Base-by-base conservation (phyloP, 2,329 filamentous ascomycete species). In the Fusarium keratoplasticum region DNA sequence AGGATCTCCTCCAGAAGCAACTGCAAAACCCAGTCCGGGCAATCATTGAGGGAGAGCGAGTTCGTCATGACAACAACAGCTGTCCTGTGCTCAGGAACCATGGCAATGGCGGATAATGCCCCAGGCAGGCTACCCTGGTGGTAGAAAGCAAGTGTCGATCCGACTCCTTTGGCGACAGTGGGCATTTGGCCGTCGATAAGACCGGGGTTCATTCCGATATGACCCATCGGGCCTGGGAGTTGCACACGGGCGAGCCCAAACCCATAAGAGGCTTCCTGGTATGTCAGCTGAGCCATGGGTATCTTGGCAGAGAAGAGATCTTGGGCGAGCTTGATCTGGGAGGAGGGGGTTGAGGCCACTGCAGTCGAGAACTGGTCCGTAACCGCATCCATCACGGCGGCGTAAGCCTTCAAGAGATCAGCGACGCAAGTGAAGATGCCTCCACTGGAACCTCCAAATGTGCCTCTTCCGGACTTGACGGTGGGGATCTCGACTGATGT, bases 91-190 rank as follows among this genome's bases (percentile, higher is more conserved):
- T 66, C 68, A 10, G 71, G 71, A 16, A 71, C 31, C 10, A 73
- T 60, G 5, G 54, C 31, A 16, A 67, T 59, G 22, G 63, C 38
- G 7, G 65, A 55, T 6, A 59, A 18, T 7, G 50, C 55, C 9
- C 70, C 67, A 9, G 60, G 35, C 8, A 73, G 47, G 36, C 40
- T 67, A 7, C 70, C 70, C 40, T 64, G 44, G 52, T 73, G 67
- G 42, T 40, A 70, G 22, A 70, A 8, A 14, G 54, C 61, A 5
- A 68, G 64, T 20, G 31, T 35, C 14, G 22, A 31, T 18, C 11
- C 9, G 22, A 44, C 38, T 18, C 70, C 67, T 5, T 54, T 25
- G 7, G 42, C 70, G n/a, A 70, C 33, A 6, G 52, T 31, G 16
- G 67, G 70, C 57, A 67, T 64, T 4, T 61, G n/a, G 6, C 54